Evolutionary conservation across 805 yeast species (phyloP), one percentile per base, ranked within the genome.

Genomic region (Cyberlindnera mycetangii): DNA sequence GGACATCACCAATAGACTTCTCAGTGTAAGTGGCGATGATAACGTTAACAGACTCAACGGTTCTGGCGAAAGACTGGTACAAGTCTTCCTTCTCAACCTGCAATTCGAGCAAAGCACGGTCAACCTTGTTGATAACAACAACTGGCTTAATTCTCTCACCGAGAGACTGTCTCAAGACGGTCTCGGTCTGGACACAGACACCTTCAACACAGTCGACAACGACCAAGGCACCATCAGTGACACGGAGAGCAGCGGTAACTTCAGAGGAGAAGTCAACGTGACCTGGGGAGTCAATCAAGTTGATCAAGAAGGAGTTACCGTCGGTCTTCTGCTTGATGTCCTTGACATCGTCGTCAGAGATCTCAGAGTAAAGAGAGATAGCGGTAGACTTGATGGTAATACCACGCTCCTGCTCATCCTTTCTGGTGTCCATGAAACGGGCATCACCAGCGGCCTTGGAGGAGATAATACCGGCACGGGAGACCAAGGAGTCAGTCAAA

Each of bases 391-490:
- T 92, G 73, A 92, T 92, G 60, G 99, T 92, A 68, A 92, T 93
- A 90, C 99, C 99, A 83, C 99, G 87, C 78, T 90, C 97, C 81
- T 92, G 98, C 79, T 93, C 98, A 76, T 93, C 98, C 81, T 90
- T 89, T 86, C 99, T 89, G 82, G 99, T 92, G 78, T 92, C 99
- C 67, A 87, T 93, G 85, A 92, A 93, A 79, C 99, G 90, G 66
- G 98, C 99, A 70, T 93, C 98, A 85, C 99, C 99, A 56, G 99
- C 99, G 80, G 89, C 89, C 68, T 97, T 97, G 67, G 99, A 97
- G 48, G 98, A 93, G 68, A 92, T 92, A 74, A 93, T 92, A 89
- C 99, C 99, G 62, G 99, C 99, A 69, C 85, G 85, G 81, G 92
- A 98, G 66, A 92, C 98, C 71, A 92, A 85, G 58, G 99, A 93